phyloP scores from a whole-genome alignment of 1,139 yeast genomes.

The Martiniozyma asiatica region DNA sequence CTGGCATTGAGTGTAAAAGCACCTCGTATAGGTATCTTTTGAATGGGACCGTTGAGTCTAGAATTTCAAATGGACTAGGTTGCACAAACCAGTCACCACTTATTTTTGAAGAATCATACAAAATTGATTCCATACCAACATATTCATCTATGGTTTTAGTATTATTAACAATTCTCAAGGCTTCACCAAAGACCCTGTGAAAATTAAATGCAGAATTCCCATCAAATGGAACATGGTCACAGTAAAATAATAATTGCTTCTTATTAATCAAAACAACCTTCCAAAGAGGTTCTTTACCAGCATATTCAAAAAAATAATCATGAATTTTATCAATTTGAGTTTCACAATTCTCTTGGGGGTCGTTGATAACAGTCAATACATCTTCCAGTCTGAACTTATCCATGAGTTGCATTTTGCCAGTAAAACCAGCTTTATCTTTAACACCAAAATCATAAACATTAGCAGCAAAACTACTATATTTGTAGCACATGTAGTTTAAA shows the following conservation, averaged over 20 bases:
- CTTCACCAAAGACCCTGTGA: constrained; percentile 15
- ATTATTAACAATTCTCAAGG: background rate
- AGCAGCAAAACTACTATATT: constrained; percentile 5
- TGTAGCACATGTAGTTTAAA: constrained; percentile 4
- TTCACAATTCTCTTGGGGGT: constrained; percentile 1
- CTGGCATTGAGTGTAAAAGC: constrained; percentile 3
- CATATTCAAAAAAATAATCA: constrained; percentile 3
- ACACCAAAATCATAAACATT: background rate
- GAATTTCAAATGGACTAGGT: constrained; percentile 5
- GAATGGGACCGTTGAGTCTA: constrained; percentile 2
- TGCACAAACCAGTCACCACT: constrained; percentile 1
- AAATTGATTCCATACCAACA: background rate
- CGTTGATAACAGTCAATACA: constrained; percentile 6
- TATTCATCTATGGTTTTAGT: background rate
- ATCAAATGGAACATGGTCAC: constrained; percentile 28
- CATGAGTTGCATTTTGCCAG: background rate
- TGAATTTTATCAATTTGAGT: constrained; percentile 1
- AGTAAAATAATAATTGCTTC: constrained; percentile 19
- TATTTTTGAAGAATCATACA: constrained; percentile 4
- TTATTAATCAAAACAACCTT: constrained; percentile 8
- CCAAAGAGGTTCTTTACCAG: constrained; percentile 9
- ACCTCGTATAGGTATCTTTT: background rate
- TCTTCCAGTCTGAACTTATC: constrained; percentile 4
- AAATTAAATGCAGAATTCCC: constrained; percentile 27
- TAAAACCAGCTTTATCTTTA: background rate